Evolutionary conservation across 2,329 filamentous ascomycete species (phyloP), one percentile per base, ranked within the genome.

Genomic region (Cytospora piceae): DNA sequence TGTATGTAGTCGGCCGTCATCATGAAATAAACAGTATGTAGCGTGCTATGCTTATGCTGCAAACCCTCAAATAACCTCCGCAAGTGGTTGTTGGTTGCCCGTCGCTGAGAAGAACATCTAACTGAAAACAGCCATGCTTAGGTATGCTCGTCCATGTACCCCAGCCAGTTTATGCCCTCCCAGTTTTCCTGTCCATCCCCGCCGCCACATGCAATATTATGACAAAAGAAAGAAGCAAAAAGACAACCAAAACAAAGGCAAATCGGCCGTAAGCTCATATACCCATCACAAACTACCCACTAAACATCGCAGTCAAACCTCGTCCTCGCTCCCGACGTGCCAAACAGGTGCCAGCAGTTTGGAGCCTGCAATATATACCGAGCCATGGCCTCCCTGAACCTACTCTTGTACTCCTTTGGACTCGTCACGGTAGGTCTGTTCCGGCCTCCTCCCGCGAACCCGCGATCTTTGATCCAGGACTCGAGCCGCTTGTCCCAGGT

Each of bases 401-500:
- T 88, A 71, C 91, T 94, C 78, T 97, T 96, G 77, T 99, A 99
- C 79, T 99, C 95, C 79, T 95, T 96, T 2, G 95, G 96, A 77
- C 92, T 96, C 14, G 95, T 99, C 59, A 99, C 95, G 0, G 95
- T 99, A 11, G 96, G 96, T 68, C 93, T 86, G 73, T 96, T 92
- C 65, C 91, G 87, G 34, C 89, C 89, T 65, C 89, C 88, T 7
- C 89, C 88, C 0, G 87, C 90, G 72, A 94, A 93, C 0, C 92
- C 95, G 49, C 94, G 90, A 74, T 98, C 94, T 78, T 99, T 99
- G 84, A 99, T 97, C 95, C 95, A 99, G 63, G 90, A 95, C 80
- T 99, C 95, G n/a, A 99, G 86, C 76, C 97, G 97, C 83, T 99
- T 99, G 81, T 99, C 95, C 93, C 95, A 99, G 0, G 95, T 99